Base-by-base conservation (phyloP, 2,329 filamentous ascomycete species). In the Cordyceps javanica region DNA sequence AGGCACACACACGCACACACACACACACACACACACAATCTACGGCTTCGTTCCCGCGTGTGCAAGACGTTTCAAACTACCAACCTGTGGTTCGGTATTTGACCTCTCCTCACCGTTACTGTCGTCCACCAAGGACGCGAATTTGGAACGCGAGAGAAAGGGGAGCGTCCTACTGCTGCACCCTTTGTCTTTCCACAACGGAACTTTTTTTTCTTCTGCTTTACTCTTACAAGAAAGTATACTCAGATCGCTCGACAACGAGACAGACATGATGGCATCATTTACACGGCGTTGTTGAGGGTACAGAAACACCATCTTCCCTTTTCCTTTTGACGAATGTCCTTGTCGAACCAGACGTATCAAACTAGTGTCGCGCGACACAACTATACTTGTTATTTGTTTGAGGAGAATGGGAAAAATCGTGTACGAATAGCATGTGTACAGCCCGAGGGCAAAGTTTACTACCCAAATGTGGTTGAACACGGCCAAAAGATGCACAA, bases 31-130 rank as follows among this genome's bases (percentile, higher is more conserved):
- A n/a, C 45, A 48, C 26, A 30, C n/a, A 54, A 26, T 36, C 25
- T 16, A 54, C 39, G 39, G 51, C 50, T 21, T 42, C 50, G 36
- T 53, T 53, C 50, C 36, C 25, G 50, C 50, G 50, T 23, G 50
- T n/a, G 25, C 38, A 39, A 42, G 36, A 42, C 36, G 36, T 41
- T 42, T 28, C 23, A 41, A 42, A 38, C 41, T 13, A 26, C 36
- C 25, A n/a, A 32, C 25, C 6, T 38, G 6, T 41, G 8, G 36
- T 41, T 23, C 34, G 34, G 26, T 42, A 25, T 13, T 32, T 30
- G 38, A 13, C 38, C 46, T 38, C 46, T 32, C 10, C 25, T 39
- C 14, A 16, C 2, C 36, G 19, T 6, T 14, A 19, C 36, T 16
- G 19, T 39, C 30, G 8, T 8, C 16, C 4, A 4, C 13, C 8